These are phyloP conservation scores for Vicia sativa DNA, from an alignment of 306 rosid genomes.

Conservation along the genomic window DNA sequence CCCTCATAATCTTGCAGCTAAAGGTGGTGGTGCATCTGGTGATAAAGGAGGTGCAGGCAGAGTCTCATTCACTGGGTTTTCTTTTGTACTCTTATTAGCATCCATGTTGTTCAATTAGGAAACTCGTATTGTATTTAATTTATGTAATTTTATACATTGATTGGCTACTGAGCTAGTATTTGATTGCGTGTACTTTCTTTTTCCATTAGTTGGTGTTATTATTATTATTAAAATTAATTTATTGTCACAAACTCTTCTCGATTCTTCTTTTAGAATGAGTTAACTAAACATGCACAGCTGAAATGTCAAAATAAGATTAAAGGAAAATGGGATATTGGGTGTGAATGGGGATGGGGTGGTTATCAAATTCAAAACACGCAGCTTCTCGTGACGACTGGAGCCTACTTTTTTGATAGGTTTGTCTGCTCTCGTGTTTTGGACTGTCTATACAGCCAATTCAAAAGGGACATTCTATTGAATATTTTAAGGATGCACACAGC, in stretches of 20 bases:
- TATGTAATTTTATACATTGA: slow-evolving; percentile 13
- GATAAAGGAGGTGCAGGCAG: slow-evolving; percentile 41
- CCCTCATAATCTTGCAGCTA: slow-evolving; percentile 39
- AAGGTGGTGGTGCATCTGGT: slow-evolving; percentile 23
- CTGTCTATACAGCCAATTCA: too few species aligned
- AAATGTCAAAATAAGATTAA: background rate
- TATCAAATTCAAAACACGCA: too few species aligned
- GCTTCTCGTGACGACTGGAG: too few species aligned
- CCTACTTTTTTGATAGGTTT: too few species aligned
- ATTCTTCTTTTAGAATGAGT: background rate
- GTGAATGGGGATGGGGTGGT: too few species aligned
- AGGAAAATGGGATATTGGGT: background rate
- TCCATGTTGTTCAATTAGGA: slow-evolving; percentile 49
- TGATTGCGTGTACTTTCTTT: slow-evolving; percentile 25
- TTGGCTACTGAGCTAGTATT: slow-evolving; percentile 1
- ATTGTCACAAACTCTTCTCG: background rate
- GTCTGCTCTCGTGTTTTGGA: too few species aligned
- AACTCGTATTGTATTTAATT: slow-evolving; percentile 1
- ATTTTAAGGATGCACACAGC: too few species aligned
- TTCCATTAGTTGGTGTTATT: background rate
- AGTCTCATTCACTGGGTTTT: slow-evolving; percentile 49
- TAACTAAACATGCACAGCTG: background rate
- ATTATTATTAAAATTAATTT: background rate
- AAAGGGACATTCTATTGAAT: too few species aligned
- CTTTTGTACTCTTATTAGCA: slow-evolving; percentile 47